phyloP scores from a whole-genome alignment of 108 stramenopile species.

The Fragilaria crotonensis region DNA sequence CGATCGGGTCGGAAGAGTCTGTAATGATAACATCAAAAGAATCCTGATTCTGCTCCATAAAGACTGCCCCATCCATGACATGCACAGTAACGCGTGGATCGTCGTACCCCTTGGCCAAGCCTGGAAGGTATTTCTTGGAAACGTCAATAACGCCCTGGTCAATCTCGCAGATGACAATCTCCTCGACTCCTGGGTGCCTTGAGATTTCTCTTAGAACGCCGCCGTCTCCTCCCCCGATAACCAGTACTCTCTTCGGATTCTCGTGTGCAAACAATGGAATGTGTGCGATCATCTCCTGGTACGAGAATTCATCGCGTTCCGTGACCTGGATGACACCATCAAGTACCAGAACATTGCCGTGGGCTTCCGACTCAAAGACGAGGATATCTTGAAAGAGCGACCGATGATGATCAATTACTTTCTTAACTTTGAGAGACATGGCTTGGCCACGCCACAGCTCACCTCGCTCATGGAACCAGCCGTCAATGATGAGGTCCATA shows the following conservation, averaged over 20 bases:
- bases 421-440: slow-evolving; percentile 73
- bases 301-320: slow-evolving; percentile 91
- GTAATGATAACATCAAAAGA: slow-evolving; percentile 87
- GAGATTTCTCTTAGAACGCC: slow-evolving; percentile 94
- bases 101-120: slow-evolving; percentile 83
- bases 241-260: slow-evolving; percentile 83
- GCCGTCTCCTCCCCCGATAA: slow-evolving; percentile 98
- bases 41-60: slow-evolving; percentile 73
- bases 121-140: slow-evolving; percentile 76
- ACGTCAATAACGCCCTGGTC: slow-evolving; percentile 80
- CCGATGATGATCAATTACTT: slow-evolving; percentile 66
- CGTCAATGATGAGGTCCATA: slow-evolving; percentile 67
- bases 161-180: slow-evolving; percentile 95
- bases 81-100: slow-evolving; percentile 87
- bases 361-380: slow-evolving; percentile 86
- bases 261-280: slow-evolving; percentile 91
- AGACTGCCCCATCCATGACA: slow-evolving; percentile 83
- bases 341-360: slow-evolving; percentile 93
- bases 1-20: slow-evolving; percentile 90
- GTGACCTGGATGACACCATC: slow-evolving; percentile 98
- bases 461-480: slow-evolving; percentile 87
- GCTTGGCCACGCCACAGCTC: slow-evolving; percentile 81
- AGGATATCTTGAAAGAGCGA: slow-evolving; percentile 93
- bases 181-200: slow-evolving; percentile 76
- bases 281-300: slow-evolving; percentile 98